Percentiles rank a stretch among this genome's conserved stretches.
Evolutionary conservation across 208 protist species (phyloP).

Genomic region (Crithidia acanthocephali): DNA sequence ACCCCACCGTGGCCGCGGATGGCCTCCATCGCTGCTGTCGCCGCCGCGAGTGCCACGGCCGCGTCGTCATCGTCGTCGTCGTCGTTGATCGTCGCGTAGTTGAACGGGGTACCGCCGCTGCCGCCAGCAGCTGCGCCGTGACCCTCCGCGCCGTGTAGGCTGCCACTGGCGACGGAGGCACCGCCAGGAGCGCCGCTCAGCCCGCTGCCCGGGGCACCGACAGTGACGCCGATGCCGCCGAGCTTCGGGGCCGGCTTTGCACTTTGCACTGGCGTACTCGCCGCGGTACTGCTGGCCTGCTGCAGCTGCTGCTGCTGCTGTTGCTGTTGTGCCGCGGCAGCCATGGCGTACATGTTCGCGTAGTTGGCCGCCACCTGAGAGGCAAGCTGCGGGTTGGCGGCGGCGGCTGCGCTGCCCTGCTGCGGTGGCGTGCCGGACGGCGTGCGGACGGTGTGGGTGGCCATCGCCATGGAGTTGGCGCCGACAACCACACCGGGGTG

Average conservation of each 20-base stretch:
- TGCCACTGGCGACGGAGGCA: not conserved
- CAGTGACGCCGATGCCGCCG: not conserved
- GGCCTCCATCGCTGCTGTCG: slow-evolving; percentile 34
- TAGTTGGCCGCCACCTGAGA: slow-evolving; percentile 7
- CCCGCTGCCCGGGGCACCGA: not conserved
- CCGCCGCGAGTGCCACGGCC: slow-evolving; percentile 30
- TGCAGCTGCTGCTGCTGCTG: slow-evolving; percentile 32
- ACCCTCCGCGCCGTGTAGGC: not conserved
- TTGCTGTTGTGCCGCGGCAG: slow-evolving; percentile 12
- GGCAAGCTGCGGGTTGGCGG: not conserved
- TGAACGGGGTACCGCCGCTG: slow-evolving; percentile 1
- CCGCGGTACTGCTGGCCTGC: not conserved
- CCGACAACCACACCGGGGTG: slow-evolving; percentile 11
- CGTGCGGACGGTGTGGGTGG: slow-evolving; percentile 7
- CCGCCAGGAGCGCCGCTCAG: not conserved
- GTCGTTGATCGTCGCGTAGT: slow-evolving; percentile 30
- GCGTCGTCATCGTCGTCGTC: slow-evolving; percentile 40
- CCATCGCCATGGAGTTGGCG: not conserved
- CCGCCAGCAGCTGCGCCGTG: not conserved
- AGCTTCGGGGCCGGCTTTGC: slow-evolving; percentile 2
- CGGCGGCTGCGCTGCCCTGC: slow-evolving; percentile 29
- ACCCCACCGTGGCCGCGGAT: slow-evolving; percentile 29
- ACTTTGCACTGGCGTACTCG: slow-evolving; percentile 15
- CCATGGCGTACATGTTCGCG: slow-evolving; percentile 23
- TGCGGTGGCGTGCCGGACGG: slow-evolving; percentile 26